phyloP scores from a whole-genome alignment of 306 rosid species.

The Abrus precatorius region DNA sequence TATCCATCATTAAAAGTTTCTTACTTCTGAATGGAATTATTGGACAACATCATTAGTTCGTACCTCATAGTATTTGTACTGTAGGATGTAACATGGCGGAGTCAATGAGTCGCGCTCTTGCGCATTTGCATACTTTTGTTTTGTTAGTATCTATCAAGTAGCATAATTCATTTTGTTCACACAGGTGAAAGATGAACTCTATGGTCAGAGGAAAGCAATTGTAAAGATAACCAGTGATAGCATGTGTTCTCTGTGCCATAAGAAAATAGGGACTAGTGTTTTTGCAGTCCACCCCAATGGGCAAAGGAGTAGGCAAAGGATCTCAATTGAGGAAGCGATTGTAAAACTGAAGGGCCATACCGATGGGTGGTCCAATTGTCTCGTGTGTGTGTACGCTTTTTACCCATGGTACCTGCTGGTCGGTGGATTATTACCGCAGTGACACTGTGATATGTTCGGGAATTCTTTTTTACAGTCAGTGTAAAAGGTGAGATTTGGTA shows the following conservation, averaged over 20 bases:
- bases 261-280: conserved; percentile 95
- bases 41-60: not conserved
- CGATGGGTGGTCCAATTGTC: conserved; percentile 29
- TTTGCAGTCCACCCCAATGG: conserved; percentile 95
- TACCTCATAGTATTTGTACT: conserved; percentile 22
- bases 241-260: conserved; percentile 93
- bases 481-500: conserved; percentile 43
- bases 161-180: conserved; percentile 35
- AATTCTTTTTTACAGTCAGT: not conserved
- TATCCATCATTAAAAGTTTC: conserved; percentile 12
- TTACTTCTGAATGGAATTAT: conserved; percentile 21
- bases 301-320: conserved; percentile 83
- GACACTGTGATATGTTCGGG: conserved; percentile 23
- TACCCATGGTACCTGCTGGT: conserved; percentile 8
- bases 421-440: conserved; percentile 40
- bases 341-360: conserved; percentile 39
- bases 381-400: not conserved
- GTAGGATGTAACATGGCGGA: conserved; percentile 4
- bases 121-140: conserved; percentile 31
- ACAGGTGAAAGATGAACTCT: conserved; percentile 93
- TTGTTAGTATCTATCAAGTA: conserved; percentile 37
- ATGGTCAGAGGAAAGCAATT: conserved; percentile 74
- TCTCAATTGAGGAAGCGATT: conserved; percentile 67
- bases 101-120: not conserved
- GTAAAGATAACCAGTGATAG: conserved; percentile 88